These are phyloP conservation scores for Spergularia marina DNA, from an alignment of 148 eudicot genomes.

Conservation along the genomic window DNA sequence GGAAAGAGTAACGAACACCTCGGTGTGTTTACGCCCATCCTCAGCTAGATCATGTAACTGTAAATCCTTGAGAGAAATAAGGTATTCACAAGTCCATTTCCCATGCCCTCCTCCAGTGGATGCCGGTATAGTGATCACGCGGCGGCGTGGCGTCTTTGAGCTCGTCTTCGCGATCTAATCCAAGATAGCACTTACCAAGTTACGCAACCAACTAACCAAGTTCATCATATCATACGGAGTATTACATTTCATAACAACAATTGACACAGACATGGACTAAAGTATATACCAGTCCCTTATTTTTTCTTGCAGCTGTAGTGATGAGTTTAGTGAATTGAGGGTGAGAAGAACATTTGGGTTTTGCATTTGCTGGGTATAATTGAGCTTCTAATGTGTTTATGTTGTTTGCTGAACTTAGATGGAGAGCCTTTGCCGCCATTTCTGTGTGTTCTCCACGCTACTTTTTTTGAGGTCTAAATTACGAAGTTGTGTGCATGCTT, in stretches of 20 bases:
- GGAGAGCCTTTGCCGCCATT: constrained; percentile 28
- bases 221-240: background rate
- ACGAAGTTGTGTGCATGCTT: background rate
- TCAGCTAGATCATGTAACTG: constrained; percentile 49
- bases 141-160: constrained; percentile 24
- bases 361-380: background rate
- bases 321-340: constrained; percentile 15
- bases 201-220: background rate
- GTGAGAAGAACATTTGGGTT: background rate
- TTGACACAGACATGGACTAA: background rate
- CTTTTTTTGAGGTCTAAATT: constrained; percentile 20
- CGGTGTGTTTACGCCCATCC: constrained; percentile 31
- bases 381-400: constrained; percentile 22
- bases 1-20: constrained; percentile 40
- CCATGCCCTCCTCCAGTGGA: constrained; percentile 43
- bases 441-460: background rate
- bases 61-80: constrained; percentile 41
- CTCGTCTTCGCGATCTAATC: constrained; percentile 29
- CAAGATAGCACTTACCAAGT: background rate
- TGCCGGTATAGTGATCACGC: constrained; percentile 40
- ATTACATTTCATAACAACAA: background rate
- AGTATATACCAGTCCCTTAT: constrained; percentile 20
- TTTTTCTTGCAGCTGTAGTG: constrained; percentile 24
- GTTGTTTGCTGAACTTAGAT: constrained; percentile 25
- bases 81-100: constrained; percentile 47